Evolutionary conservation across 2,329 filamentous ascomycete genomes (phyloP).

Genomic region (Phyllosticta citrichinensis): DNA sequence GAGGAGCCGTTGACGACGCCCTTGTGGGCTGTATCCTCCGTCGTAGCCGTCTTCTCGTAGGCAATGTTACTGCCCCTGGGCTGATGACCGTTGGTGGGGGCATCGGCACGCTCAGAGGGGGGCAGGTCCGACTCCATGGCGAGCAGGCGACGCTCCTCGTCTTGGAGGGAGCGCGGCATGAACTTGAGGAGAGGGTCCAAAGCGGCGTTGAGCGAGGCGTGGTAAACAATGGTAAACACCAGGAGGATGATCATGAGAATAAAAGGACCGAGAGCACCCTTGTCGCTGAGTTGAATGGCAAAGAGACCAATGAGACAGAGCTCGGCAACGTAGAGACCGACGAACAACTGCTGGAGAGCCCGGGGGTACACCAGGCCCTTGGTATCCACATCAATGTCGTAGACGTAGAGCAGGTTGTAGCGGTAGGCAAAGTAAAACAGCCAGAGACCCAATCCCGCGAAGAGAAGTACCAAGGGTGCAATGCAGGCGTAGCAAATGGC

Average conservation of each 20-base stretch:
- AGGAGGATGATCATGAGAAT: slow-evolving; percentile 24
- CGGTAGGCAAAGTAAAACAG: slow-evolving; percentile 39
- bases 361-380: slow-evolving; percentile 37
- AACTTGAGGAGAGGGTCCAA: slow-evolving; percentile 11
- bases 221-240: slow-evolving; percentile 11
- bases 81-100: slow-evolving; percentile 1
- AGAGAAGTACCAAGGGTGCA: slow-evolving; percentile 38
- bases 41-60: background rate
- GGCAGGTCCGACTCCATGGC: slow-evolving; percentile 2
- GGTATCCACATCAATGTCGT: slow-evolving; percentile 37
- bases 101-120: slow-evolving; percentile 2
- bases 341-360: slow-evolving; percentile 37
- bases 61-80: background rate
- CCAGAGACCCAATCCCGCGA: slow-evolving; percentile 33
- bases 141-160: slow-evolving; percentile 11
- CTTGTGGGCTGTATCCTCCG: background rate
- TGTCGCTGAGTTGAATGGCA: slow-evolving; percentile 12
- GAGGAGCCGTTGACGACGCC: background rate
- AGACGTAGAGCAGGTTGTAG: slow-evolving; percentile 41
- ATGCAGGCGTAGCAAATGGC: slow-evolving; percentile 40
- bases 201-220: slow-evolving; percentile 10
- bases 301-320: slow-evolving; percentile 38
- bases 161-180: slow-evolving; percentile 5
- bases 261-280: slow-evolving; percentile 23
- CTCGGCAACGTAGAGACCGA: slow-evolving; percentile 39